Conservation (phyloP, 176 grass and related monocot genomes). For the Cymbopogon citratus region DNA sequence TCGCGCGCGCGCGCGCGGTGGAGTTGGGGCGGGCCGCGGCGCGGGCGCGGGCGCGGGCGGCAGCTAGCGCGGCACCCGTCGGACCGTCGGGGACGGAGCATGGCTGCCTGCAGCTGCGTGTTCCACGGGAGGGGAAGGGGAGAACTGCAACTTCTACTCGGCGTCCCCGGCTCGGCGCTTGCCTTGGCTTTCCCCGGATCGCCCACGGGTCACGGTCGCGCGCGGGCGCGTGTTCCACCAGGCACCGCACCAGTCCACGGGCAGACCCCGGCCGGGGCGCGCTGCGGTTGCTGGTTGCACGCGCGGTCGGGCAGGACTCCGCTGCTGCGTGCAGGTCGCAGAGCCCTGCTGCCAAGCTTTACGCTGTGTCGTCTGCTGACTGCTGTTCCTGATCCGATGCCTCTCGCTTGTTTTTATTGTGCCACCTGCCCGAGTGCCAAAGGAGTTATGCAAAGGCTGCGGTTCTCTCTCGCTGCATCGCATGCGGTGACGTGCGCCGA, state of each 20-base stretch:
- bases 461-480: not conserved
- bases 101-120: slow-evolving; percentile 12
- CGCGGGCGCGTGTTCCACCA: not conserved
- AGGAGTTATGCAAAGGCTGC: slow-evolving; percentile 17
- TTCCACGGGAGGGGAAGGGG: not conserved
- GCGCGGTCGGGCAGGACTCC: not conserved
- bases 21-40: not conserved
- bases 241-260: not conserved
- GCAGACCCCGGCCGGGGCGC: too few relatives aligned
- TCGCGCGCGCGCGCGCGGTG: slow-evolving; percentile 5
- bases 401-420: not conserved
- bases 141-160: too few relatives aligned
- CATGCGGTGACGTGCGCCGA: not conserved
- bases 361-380: not conserved
- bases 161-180: not conserved
- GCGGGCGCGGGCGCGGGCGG: too few relatives aligned
- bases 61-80: not conserved
- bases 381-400: too few relatives aligned
- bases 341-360: not conserved
- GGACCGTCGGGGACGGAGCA: not conserved
- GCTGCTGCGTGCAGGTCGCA: not conserved
- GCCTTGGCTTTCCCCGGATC: not conserved
- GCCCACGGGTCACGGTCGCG: too few relatives aligned
- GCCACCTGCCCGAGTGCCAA: slow-evolving; percentile 17
- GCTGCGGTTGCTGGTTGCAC: too few relatives aligned